Evolutionary conservation across 164 flowering plant species (phyloP).

Genomic region (Vitis amurensis): DNA sequence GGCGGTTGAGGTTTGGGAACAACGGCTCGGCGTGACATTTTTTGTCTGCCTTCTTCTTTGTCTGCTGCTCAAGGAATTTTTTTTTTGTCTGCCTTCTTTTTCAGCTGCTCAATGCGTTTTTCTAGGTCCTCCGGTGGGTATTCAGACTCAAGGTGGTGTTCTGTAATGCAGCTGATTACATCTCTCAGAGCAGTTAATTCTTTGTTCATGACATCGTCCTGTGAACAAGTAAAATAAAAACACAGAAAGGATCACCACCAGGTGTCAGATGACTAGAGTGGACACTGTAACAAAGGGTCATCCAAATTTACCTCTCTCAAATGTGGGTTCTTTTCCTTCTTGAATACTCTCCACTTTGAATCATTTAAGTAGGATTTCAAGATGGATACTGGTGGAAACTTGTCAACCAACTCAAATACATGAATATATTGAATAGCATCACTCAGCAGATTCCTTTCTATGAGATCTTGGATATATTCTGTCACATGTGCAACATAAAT

Average conservation of each 20-base stretch:
- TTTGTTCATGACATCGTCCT: constrained; percentile 1
- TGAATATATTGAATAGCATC: constrained; percentile 15
- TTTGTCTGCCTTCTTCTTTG: background rate
- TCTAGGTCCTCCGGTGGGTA: constrained; percentile 1
- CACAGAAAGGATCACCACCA: background rate
- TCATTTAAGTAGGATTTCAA: constrained; percentile 3
- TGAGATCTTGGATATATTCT: constrained; percentile 16
- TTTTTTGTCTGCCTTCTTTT: background rate
- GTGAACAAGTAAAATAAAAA: background rate
- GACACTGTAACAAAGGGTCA: background rate
- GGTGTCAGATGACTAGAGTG: too few relatives aligned
- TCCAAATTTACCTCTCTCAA: constrained; percentile 3
- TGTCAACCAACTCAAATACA: background rate
- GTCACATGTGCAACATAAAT: background rate
- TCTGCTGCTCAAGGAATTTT: background rate
- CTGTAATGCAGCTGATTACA: constrained; percentile 12
- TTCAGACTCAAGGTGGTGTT: constrained; percentile 10
- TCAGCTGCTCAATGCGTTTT: constrained; percentile 3
- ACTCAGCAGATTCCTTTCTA: background rate
- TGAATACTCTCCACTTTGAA: background rate
- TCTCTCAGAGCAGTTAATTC: constrained; percentile 10
- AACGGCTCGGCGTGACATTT: too few relatives aligned
- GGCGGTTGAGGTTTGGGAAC: background rate
- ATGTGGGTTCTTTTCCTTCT: background rate
- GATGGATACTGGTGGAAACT: constrained; percentile 13